Evolutionary conservation across 108 stramenopile genomes (phyloP), one percentile per base, ranked within the genome.

Genomic region (Skeletonema costatum): DNA sequence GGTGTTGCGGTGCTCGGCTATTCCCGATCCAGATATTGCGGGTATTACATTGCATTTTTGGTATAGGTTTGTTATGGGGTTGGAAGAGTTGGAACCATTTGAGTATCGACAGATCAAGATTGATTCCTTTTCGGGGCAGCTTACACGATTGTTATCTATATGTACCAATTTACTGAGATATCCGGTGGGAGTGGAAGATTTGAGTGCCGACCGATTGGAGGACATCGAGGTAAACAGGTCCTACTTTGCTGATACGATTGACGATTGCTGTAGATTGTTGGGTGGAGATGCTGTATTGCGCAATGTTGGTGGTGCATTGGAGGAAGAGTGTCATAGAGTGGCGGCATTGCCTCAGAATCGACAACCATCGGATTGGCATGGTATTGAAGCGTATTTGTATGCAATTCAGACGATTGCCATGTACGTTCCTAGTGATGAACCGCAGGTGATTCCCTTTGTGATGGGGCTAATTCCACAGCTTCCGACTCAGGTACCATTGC

Each of bases 11-110:
- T 97, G 96, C 75, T 89, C 94, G 13, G 58, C 68, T 9, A 86
- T 95, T 59, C 74, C 81, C 19, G 89, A 90, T 65, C 89, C 71
- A 2, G 93, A 94, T 56, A 93, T 95, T 76, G 89, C 97, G 7
- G 80, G 82, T 30, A 97, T 97, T 4, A 93, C 97, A 1, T 78
- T 96, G 29, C 88, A 96, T 68, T 97, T 97, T 73, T 97, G 97
- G 97, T 96, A 96, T 72, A 88, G 92, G 59, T 90, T 96, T 79
- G 92, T 93, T 17, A 67, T 88, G 60, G 90, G 92, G 13, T 65
- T 96, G 50, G 95, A 96, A 78, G 53, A 69, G 4, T 64, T 93
- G 14, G 89, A 96, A 71, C 92, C 92, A 11, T 92, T 87, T 63
- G 89, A 92, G 67, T 89, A 85, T 50, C 86, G 95, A 10, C 91